These are phyloP conservation scores for Rhododendron williamsianum DNA, from an alignment of 148 eudicot genomes.

Conservation along the genomic window DNA sequence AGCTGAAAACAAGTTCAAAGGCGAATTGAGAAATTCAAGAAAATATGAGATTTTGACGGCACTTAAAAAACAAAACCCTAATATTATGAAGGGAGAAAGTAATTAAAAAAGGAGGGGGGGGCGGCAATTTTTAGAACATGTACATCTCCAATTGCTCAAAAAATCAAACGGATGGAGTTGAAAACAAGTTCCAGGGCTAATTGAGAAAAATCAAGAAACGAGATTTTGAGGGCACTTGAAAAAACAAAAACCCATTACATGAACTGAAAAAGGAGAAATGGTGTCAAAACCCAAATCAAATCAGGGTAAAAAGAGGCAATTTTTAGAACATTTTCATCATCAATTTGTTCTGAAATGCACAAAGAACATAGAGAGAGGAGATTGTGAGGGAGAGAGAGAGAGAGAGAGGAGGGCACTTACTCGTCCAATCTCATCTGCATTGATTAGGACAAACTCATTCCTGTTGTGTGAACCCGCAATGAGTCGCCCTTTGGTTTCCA, in stretches of 20 bases:
- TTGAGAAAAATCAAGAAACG: neutral
- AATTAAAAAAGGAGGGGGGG: neutral
- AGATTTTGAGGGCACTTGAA: neutral
- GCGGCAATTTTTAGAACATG: neutral
- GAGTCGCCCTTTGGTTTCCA: constrained; percentile 64
- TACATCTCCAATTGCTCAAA: neutral
- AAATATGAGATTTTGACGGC: neutral
- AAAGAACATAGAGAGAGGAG: constrained; percentile 4
- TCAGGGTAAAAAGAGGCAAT: neutral
- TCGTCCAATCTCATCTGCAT: constrained; percentile 72
- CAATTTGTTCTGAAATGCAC: neutral
- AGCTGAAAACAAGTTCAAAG: neutral
- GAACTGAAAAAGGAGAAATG: neutral
- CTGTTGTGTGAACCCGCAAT: constrained; percentile 74
- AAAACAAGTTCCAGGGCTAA: neutral
- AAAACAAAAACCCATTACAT: neutral
- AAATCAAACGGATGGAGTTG: neutral
- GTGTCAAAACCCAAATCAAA: neutral
- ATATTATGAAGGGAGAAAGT: neutral
- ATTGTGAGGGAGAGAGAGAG: neutral
- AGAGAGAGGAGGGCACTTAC: constrained; percentile 22
- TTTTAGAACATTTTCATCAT: neutral
- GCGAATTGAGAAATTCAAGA: neutral
- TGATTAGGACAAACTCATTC: constrained; percentile 67
- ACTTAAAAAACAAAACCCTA: neutral